A percentile compares a stretch with the other conserved stretches of the same genome.
Conservation (phyloP, 345 rosid species). For the Eucalyptus marginata region DNA sequence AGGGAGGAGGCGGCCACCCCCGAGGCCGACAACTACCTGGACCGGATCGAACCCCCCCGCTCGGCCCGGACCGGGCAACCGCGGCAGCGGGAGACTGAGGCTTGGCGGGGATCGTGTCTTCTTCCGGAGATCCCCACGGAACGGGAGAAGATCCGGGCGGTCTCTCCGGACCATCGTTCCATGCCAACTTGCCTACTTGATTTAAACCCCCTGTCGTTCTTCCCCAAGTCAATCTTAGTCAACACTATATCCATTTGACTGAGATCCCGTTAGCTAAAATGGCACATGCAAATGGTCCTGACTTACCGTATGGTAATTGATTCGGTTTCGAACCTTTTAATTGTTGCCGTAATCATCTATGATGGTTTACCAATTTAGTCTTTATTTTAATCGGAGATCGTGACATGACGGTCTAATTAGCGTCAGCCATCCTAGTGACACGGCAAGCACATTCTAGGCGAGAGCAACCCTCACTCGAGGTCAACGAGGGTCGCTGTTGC, state of each 20-base stretch:
- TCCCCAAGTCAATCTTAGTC: background rate
- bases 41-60: background rate
- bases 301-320: too few species aligned
- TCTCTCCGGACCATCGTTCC: background rate
- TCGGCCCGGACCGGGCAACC: background rate
- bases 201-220: background rate
- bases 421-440: background rate
- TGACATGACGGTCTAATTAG: too few species aligned
- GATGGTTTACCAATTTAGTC: background rate
- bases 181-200: background rate
- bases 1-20: background rate
- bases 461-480: background rate
- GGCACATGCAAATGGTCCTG: background rate
- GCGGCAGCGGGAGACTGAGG: background rate
- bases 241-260: background rate
- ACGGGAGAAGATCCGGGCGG: background rate
- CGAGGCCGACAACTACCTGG: background rate
- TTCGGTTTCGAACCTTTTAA: rapidly evolving
- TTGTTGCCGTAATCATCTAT: background rate
- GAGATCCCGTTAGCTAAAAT: background rate
- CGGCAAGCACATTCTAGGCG: rapidly evolving
- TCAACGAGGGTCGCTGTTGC: rapidly evolving
- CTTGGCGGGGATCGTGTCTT: background rate
- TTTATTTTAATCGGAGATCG: background rate
- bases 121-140: background rate